A percentile compares a stretch with the other conserved stretches of the same genome.
Conservation (phyloP, 208 protist species). For the Acanthamoeba rhysodes region DNA sequence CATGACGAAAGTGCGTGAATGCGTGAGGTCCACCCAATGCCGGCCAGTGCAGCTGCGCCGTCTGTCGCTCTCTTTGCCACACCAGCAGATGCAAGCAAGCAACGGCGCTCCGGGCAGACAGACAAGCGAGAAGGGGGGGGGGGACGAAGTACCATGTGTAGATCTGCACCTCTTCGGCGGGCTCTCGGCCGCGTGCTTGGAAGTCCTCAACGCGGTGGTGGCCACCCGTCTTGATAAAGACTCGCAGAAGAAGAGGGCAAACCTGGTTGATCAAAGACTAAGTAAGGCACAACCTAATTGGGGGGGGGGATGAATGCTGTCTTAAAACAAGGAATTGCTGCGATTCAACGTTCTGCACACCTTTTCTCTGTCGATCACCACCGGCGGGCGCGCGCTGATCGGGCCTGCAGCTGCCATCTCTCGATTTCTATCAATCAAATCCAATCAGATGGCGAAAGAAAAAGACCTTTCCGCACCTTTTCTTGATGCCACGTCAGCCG, state of each 20-base stretch:
- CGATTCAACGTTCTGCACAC: background rate
- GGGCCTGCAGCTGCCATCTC: background rate
- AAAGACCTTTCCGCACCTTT: background rate
- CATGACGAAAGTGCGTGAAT: background rate
- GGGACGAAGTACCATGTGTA: background rate
- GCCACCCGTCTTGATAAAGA: constrained; percentile 7
- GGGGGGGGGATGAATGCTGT: background rate
- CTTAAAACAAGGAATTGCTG: background rate
- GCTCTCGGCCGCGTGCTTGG: constrained; percentile 15
- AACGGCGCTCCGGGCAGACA: too few relatives aligned
- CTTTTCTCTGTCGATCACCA: constrained; percentile 67
- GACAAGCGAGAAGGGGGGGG: background rate
- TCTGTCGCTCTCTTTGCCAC: too few relatives aligned
- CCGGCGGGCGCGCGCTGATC: background rate
- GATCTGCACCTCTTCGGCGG: constrained; percentile 27
- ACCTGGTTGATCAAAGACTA: background rate
- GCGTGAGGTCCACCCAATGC: background rate
- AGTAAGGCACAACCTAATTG: background rate
- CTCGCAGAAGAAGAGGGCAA: constrained; percentile 44
- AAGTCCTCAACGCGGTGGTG: constrained; percentile 34
- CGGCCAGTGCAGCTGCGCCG: background rate
- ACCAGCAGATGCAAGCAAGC: too few relatives aligned
- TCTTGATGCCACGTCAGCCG: background rate
- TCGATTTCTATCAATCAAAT: background rate
- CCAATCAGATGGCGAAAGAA: background rate